These are phyloP conservation scores for Artomyces pyxidatus DNA, from an alignment of 768 basidiomycete genomes.

Conservation along the genomic window DNA sequence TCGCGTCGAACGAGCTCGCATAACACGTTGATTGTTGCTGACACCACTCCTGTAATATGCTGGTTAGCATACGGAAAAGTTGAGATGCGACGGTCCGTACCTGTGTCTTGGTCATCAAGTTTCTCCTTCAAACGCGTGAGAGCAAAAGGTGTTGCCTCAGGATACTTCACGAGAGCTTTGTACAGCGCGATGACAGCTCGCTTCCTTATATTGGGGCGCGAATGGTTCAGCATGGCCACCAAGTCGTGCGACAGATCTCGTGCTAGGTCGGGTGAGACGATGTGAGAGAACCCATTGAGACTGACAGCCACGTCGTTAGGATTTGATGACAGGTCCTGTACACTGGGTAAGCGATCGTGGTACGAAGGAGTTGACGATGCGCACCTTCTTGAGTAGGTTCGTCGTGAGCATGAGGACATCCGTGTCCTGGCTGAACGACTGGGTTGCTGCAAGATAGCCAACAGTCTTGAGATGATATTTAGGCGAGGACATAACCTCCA, in stretches of 20 bases:
- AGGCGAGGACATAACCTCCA: constrained; percentile 96
- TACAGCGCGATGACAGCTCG: constrained; percentile 81
- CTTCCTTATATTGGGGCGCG: constrained; percentile 81
- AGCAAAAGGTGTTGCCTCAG: constrained; percentile 61
- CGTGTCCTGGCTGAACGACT: constrained; percentile 90
- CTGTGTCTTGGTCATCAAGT: constrained; percentile 69
- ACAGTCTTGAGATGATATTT: constrained; percentile 90
- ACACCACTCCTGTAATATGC: constrained; percentile 64
- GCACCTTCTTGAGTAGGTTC: constrained; percentile 88
- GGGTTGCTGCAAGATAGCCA: constrained; percentile 88
- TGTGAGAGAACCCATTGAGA: constrained; percentile 75
- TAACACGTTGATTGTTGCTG: constrained; percentile 87
- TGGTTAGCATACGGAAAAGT: neutral
- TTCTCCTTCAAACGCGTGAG: constrained; percentile 70
- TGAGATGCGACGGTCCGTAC: constrained; percentile 29
- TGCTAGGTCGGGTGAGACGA: constrained; percentile 83
- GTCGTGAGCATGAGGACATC: constrained; percentile 97
- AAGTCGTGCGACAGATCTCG: constrained; percentile 84
- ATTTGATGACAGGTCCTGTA: constrained; percentile 70
- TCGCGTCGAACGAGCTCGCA: constrained; percentile 83
- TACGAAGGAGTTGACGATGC: constrained; percentile 14
- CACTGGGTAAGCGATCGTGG: constrained; percentile 13
- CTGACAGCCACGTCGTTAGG: constrained; percentile 71
- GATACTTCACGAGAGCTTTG: constrained; percentile 74
- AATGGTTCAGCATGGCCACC: constrained; percentile 82